Evolutionary conservation across 1,139 yeast genomes (phyloP).

Genomic region (Geotrichum restrictum): DNA sequence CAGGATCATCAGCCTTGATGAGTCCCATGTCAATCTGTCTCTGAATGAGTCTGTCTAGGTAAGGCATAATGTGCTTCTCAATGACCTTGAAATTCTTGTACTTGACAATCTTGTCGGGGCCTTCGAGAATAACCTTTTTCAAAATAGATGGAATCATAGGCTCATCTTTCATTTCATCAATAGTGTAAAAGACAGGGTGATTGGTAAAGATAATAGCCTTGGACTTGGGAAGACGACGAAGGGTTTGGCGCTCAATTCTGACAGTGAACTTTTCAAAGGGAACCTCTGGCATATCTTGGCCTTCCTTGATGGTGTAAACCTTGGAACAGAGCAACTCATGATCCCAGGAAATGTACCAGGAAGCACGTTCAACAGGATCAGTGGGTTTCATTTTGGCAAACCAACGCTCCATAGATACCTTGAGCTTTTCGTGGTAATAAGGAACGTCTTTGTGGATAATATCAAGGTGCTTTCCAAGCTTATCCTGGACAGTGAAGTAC

Average conservation of each 20-base stretch:
- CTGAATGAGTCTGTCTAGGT: constrained; percentile 53
- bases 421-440: constrained; percentile 60
- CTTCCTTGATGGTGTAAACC: constrained; percentile 49
- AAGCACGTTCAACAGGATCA: constrained; percentile 67
- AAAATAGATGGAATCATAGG: constrained; percentile 66
- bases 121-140: constrained; percentile 59
- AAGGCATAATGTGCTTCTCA: constrained; percentile 56
- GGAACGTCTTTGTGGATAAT: constrained; percentile 69
- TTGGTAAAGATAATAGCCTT: constrained; percentile 60
- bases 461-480: constrained; percentile 60
- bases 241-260: constrained; percentile 61
- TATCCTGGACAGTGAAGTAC: constrained; percentile 56
- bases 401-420: constrained; percentile 73
- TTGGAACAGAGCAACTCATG: constrained; percentile 52
- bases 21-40: constrained; percentile 57
- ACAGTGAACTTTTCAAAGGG: constrained; percentile 48
- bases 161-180: constrained; percentile 76
- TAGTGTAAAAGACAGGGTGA: constrained; percentile 65
- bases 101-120: constrained; percentile 59
- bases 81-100: constrained; percentile 58
- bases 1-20: constrained; percentile 53
- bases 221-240: constrained; percentile 60
- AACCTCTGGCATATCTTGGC: constrained; percentile 33
- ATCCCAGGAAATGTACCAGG: constrained; percentile 74
- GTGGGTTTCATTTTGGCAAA: constrained; percentile 56